Evolutionary conservation across 75 land plant species (phyloP).

Genomic region (Sequoia sempervirens): DNA sequence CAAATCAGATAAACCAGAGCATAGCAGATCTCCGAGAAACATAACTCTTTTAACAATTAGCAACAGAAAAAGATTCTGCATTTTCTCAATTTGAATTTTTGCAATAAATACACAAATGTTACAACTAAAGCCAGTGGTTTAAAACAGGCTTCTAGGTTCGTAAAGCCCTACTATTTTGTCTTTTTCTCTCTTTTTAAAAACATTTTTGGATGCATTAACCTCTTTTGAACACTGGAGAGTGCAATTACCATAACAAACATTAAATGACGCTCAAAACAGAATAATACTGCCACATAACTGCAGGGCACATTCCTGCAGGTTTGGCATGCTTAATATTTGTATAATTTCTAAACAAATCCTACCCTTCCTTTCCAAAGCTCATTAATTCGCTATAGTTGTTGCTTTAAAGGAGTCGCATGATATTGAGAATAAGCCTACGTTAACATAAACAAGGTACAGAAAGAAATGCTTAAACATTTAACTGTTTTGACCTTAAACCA

Average conservation of each 20-base stretch:
- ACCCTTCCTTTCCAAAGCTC: neutral
- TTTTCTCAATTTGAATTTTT: neutral
- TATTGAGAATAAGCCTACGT: neutral
- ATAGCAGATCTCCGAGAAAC: neutral
- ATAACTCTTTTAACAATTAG: neutral
- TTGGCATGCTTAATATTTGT: neutral
- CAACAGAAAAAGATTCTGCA: neutral
- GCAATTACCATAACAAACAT: too few relatives aligned
- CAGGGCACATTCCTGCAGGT: neutral
- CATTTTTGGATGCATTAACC: neutral
- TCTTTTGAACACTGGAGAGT: neutral
- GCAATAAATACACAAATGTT: neutral
- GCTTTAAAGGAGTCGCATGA: neutral
- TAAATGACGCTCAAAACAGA: neutral
- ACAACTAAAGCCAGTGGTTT: neutral
- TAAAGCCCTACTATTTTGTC: neutral
- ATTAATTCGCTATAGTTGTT: neutral
- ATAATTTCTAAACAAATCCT: too few relatives aligned
- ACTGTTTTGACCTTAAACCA: neutral
- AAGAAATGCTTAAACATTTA: too few relatives aligned
- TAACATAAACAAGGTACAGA: too few relatives aligned
- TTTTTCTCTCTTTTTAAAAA: neutral
- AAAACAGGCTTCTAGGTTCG: neutral
- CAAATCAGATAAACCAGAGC: constrained; percentile 1
- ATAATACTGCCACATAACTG: neutral